Percentiles rank a stretch among this genome's conserved stretches.
These are phyloP conservation scores for Hericium coralloides DNA, from an alignment of 768 basidiomycete species.

Conservation along the genomic window DNA sequence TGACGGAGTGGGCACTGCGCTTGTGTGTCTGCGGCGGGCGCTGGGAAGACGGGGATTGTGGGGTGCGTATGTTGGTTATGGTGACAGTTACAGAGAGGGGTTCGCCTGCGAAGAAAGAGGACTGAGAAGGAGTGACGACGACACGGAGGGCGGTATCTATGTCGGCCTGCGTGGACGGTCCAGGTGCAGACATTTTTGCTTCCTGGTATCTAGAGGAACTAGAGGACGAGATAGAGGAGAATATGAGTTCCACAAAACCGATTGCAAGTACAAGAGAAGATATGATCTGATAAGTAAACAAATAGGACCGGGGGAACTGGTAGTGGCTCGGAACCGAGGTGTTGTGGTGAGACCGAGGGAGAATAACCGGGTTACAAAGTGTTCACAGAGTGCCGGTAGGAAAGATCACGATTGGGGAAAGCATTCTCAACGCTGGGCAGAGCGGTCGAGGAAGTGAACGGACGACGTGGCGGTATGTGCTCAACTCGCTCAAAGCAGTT, in stretches of 20 bases:
- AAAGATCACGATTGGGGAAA: too few relatives aligned
- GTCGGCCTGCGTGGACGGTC: not conserved
- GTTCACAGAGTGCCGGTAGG: too few relatives aligned
- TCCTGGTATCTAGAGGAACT: too few relatives aligned
- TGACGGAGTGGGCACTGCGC: conserved; percentile 72
- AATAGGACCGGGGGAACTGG: not conserved
- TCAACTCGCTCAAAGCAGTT: too few relatives aligned
- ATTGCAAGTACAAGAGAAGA: too few relatives aligned
- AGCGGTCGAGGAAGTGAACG: too few relatives aligned
- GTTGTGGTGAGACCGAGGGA: not conserved
- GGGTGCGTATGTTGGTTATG: conserved; percentile 73
- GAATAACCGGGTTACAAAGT: too few relatives aligned
- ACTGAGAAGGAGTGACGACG: conserved; percentile 69
- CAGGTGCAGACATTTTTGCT: conserved; percentile 6
- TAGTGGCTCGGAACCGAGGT: not conserved
- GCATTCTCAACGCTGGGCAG: too few relatives aligned
- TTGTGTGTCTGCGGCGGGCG: conserved; percentile 39
- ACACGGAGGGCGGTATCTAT: conserved; percentile 38
- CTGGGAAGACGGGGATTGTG: conserved; percentile 32
- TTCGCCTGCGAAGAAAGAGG: conserved; percentile 92
- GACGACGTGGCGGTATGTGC: too few relatives aligned
- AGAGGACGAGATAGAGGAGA: not conserved
- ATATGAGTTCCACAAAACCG: not conserved
- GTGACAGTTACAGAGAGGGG: conserved; percentile 76
- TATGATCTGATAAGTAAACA: too few relatives aligned